These are phyloP conservation scores for Solanum commersonii DNA, from an alignment of 257 asterid genomes.

Conservation along the genomic window DNA sequence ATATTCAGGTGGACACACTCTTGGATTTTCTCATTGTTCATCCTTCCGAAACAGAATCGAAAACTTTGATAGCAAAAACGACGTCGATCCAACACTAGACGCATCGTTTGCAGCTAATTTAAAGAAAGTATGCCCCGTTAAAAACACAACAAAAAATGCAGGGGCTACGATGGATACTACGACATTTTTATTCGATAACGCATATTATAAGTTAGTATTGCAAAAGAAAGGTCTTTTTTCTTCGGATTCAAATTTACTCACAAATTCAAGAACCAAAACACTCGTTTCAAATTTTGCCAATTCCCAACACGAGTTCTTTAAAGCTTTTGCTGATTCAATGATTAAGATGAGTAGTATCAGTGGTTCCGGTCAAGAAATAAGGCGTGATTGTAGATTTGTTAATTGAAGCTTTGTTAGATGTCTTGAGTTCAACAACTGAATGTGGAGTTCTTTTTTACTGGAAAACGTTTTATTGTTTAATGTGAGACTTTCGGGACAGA, in stretches of 20 bases:
- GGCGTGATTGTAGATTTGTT: conserved; percentile 43
- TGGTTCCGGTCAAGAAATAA: conserved; percentile 50
- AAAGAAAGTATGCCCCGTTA: conserved; percentile 42
- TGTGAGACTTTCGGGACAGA: background rate
- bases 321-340: conserved; percentile 68
- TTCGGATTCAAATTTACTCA: conserved; percentile 59
- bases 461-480: background rate
- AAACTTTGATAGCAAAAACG: conserved; percentile 33
- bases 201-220: conserved; percentile 49
- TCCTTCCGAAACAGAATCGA: conserved; percentile 78
- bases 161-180: conserved; percentile 60
- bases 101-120: conserved; percentile 51
- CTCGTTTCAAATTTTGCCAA: conserved; percentile 44
- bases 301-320: conserved; percentile 40
- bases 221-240: conserved; percentile 57
- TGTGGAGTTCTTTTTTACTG: accelerated
- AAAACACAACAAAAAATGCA: conserved; percentile 50
- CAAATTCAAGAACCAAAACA: conserved; percentile 35
- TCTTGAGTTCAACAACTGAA: accelerated
- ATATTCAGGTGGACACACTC: conserved; percentile 71
- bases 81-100: conserved; percentile 50
- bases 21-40: conserved; percentile 82
- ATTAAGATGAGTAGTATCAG: conserved; percentile 65
- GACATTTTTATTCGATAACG: conserved; percentile 55
- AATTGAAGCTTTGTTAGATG: background rate